These are phyloP conservation scores for Aspergillus saccharolyticus DNA, from an alignment of 495 filamentous ascomycete genomes.

Conservation along the genomic window DNA sequence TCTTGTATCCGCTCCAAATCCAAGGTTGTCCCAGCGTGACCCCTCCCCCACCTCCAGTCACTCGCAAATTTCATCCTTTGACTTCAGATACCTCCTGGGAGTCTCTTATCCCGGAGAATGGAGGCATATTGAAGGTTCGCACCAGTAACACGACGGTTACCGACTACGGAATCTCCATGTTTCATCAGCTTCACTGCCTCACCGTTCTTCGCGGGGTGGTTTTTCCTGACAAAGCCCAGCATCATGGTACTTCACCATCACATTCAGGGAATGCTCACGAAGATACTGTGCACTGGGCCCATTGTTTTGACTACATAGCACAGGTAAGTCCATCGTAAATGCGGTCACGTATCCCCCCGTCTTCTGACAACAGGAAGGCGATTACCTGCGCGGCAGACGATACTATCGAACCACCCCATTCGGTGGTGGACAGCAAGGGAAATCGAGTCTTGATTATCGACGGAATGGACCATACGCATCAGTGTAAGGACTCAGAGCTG, in stretches of 20 bases:
- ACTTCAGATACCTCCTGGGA: background rate
- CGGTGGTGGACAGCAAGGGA: conserved; percentile 12
- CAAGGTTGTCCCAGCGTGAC: background rate
- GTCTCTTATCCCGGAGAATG: background rate
- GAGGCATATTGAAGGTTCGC: background rate
- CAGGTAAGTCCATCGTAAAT: conserved; percentile 1
- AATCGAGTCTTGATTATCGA: conserved; percentile 3
- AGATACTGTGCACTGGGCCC: conserved; percentile 13
- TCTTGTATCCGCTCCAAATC: background rate
- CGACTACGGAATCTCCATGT: conserved; percentile 36
- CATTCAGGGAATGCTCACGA: conserved; percentile 1
- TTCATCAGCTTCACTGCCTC: conserved; percentile 50
- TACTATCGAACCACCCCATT: conserved; percentile 25
- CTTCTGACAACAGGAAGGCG: background rate
- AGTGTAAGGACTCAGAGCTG: conserved; percentile 7
- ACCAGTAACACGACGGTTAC: background rate
- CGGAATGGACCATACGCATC: conserved; percentile 11
- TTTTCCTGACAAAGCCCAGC: conserved; percentile 6
- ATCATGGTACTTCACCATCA: background rate
- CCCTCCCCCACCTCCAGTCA: background rate
- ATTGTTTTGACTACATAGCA: conserved; percentile 18
- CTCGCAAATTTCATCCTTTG: background rate
- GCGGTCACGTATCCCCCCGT: background rate
- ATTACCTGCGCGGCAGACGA: conserved; percentile 15
- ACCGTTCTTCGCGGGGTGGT: conserved; percentile 8